Evolutionary conservation across 768 basidiomycete genomes (phyloP).

Genomic region (Termitomyces sp.): DNA sequence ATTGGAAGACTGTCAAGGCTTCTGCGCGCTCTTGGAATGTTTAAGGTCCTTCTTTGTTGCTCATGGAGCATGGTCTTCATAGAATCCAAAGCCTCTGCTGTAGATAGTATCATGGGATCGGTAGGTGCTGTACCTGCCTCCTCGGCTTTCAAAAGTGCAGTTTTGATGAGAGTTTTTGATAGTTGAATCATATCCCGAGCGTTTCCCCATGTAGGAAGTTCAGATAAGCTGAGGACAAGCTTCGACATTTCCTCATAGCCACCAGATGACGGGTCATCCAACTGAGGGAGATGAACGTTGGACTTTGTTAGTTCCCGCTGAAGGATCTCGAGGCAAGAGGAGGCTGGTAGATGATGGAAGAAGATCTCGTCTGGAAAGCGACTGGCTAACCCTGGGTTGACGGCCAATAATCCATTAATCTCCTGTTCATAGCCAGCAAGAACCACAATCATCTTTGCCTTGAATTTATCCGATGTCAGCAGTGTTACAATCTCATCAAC

Average conservation of each 20-base stretch:
- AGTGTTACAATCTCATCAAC: constrained; percentile 65
- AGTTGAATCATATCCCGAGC: constrained; percentile 1
- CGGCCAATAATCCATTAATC: constrained; percentile 53
- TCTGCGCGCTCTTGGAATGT: background rate
- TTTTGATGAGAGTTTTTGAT: constrained; percentile 9
- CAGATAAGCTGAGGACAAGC: background rate
- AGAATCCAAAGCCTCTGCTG: background rate
- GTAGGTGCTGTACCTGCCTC: constrained; percentile 5
- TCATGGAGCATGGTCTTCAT: background rate
- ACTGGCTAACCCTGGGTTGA: constrained; percentile 62
- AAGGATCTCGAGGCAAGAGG: background rate
- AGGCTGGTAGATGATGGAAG: constrained; percentile 47
- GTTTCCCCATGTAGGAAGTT: constrained; percentile 1
- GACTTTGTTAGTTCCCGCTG: background rate
- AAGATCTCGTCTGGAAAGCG: constrained; percentile 59
- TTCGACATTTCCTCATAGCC: background rate
- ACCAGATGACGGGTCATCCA: background rate
- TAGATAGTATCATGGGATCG: background rate
- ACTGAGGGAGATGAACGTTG: background rate
- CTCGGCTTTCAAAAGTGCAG: constrained; percentile 28
- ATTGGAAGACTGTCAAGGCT: background rate
- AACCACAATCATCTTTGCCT: constrained; percentile 57
- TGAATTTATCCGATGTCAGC: constrained; percentile 54
- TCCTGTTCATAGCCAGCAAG: constrained; percentile 68
- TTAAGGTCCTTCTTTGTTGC: background rate